phyloP scores from a whole-genome alignment of 371 early-diverging fungal species.

The Lichtheimia ornata region DNA sequence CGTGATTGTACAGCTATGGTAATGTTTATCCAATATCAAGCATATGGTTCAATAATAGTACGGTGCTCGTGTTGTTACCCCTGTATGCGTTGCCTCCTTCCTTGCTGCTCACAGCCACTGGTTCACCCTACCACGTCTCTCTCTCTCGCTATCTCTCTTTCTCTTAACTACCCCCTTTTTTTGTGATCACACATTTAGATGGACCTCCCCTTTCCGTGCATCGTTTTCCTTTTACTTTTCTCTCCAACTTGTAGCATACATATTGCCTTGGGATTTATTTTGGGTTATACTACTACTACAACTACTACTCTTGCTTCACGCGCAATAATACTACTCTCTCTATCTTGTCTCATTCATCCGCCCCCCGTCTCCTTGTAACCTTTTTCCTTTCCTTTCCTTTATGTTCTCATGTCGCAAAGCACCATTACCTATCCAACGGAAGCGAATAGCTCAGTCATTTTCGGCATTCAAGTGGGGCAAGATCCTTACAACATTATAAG shows the following conservation, averaged over 20 bases:
- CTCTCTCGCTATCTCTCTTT: too few species aligned
- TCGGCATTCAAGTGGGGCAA: slow-evolving; percentile 31
- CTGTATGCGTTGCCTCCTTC: too few species aligned
- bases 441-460: slow-evolving; percentile 19
- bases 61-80: too few species aligned
- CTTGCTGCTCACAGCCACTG: too few species aligned
- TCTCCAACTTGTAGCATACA: not conserved
- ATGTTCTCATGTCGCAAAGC: slow-evolving; percentile 14
- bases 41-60: too few species aligned
- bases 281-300: not conserved
- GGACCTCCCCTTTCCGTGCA: slow-evolving; percentile 1
- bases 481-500: slow-evolving; percentile 36
- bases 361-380: slow-evolving; percentile 12
- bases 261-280: not conserved
- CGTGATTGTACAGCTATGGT: too few species aligned
- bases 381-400: slow-evolving; percentile 11
- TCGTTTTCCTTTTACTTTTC: slow-evolving; percentile 2
- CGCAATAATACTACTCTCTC: not conserved
- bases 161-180: too few species aligned
- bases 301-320: not conserved
- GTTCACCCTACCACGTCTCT: too few species aligned
- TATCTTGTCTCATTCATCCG: not conserved
- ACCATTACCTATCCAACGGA: slow-evolving; percentile 8
- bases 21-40: too few species aligned
- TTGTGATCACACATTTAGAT: not conserved